phyloP scores from a whole-genome alignment of 345 rosid genomes.

The Combretum micranthum region DNA sequence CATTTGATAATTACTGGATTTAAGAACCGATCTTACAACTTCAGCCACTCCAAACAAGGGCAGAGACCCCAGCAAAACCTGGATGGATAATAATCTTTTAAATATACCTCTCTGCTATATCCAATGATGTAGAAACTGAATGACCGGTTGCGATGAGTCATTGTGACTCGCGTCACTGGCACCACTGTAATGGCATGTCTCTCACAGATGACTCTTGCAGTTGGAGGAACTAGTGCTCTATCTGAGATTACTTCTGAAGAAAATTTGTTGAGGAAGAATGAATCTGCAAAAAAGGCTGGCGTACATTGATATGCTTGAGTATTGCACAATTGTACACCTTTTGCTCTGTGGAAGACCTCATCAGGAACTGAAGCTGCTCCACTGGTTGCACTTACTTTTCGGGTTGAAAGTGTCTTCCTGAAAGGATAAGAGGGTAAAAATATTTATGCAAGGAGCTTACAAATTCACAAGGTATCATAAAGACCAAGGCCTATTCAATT shows the following conservation, averaged over 20 bases:
- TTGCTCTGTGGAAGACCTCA: conserved; percentile 82
- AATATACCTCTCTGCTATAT: conserved; percentile 70
- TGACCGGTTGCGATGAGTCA: conserved; percentile 59
- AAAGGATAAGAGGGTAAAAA: conserved; percentile 1
- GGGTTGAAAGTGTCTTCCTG: conserved; percentile 79
- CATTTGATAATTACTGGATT: too few species aligned
- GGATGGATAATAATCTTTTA: conserved; percentile 85
- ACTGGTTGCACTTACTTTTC: conserved; percentile 77
- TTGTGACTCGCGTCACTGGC: conserved; percentile 84
- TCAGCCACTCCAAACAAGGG: conserved; percentile 91
- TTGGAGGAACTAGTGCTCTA: conserved; percentile 58
- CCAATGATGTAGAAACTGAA: conserved; percentile 93
- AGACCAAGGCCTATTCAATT: too few species aligned
- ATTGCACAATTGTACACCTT: conserved; percentile 87
- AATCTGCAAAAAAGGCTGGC: conserved; percentile 90
- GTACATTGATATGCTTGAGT: conserved; percentile 90
- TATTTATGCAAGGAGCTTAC: too few species aligned
- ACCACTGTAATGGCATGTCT: conserved; percentile 81
- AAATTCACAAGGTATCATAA: too few species aligned
- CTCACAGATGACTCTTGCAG: conserved; percentile 83
- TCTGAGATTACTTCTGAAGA: conserved; percentile 83
- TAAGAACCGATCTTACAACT: conserved; percentile 24
- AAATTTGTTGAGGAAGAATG: conserved; percentile 80
- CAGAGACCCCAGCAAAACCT: conserved; percentile 94
- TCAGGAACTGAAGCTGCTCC: conserved; percentile 98